Conservation (phyloP, 331 rosid species). For the Saraca asoca region DNA sequence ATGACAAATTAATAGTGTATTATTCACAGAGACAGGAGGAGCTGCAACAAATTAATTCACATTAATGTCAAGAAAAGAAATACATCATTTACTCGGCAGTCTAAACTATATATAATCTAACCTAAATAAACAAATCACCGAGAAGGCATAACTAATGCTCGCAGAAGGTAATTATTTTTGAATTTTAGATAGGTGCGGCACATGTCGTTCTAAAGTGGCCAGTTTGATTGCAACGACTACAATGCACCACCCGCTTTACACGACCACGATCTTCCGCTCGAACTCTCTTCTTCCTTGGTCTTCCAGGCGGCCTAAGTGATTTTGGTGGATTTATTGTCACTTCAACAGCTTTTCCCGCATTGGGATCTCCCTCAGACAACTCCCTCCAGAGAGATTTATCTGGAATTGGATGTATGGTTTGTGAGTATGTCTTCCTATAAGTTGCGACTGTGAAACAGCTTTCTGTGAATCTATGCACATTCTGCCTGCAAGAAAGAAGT, state of each 20-base stretch:
- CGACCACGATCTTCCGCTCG: constrained; percentile 96
- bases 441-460: constrained; percentile 87
- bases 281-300: constrained; percentile 87
- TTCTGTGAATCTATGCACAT: constrained; percentile 85
- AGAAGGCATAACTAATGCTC: constrained; percentile 8
- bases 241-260: constrained; percentile 83
- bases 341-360: constrained; percentile 50
- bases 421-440: constrained; percentile 80
- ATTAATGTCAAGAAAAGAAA: constrained; percentile 36
- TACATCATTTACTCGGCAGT: constrained; percentile 38
- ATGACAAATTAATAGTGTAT: constrained; percentile 30
- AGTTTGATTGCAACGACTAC: constrained; percentile 92
- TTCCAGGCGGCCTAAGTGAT: constrained; percentile 79
- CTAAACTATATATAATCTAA: constrained; percentile 39
- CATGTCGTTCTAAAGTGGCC: constrained; percentile 95
- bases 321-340: constrained; percentile 71
- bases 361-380: constrained; percentile 57
- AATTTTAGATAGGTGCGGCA: constrained; percentile 74
- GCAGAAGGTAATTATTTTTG: constrained; percentile 1
- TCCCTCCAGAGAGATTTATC: constrained; percentile 86
- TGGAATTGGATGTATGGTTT: constrained; percentile 89
- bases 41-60: constrained; percentile 46
- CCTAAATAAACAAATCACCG: constrained; percentile 43
- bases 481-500: constrained; percentile 84
- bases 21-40: constrained; percentile 33